Evolutionary conservation across 768 basidiomycete genomes (phyloP).

Genomic region (Lactifluus pinguis): DNA sequence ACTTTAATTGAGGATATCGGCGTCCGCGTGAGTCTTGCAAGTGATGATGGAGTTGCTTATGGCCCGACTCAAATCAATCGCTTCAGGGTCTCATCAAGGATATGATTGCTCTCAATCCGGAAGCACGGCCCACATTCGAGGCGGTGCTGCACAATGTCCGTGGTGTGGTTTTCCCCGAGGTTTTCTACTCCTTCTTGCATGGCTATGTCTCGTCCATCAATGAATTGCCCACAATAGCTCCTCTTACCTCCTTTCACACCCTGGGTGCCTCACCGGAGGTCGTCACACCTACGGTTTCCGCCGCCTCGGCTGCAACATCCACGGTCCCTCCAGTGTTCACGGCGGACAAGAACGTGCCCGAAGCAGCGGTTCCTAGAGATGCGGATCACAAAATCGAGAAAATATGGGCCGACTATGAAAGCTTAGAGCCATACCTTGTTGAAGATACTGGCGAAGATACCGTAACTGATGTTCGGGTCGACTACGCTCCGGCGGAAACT

Average conservation of each 20-base stretch:
- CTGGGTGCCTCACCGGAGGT: not conserved
- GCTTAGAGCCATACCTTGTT: conserved; percentile 61
- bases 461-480: conserved; percentile 45
- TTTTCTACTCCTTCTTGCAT: conserved; percentile 91
- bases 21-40: conserved; percentile 54
- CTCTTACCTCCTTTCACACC: conserved; percentile 26
- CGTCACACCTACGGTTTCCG: conserved; percentile 5
- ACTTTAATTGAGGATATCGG: conserved; percentile 69
- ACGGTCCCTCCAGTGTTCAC: conserved; percentile 11
- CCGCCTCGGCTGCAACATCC: conserved; percentile 10
- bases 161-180: conserved; percentile 79
- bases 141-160: conserved; percentile 64
- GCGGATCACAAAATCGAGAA: conserved; percentile 80
- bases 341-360: conserved; percentile 20
- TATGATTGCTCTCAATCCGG: conserved; percentile 82
- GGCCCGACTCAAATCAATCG: not conserved
- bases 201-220: conserved; percentile 79
- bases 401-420: conserved; percentile 82
- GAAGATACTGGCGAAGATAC: conserved; percentile 39
- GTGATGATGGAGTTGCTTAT: conserved; percentile 4
- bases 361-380: conserved; percentile 52
- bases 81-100: conserved; percentile 72
- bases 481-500: conserved; percentile 39
- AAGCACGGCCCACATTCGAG: conserved; percentile 73
- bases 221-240: conserved; percentile 45